Base-by-base conservation (phyloP, 1,139 yeast genomes). In the Sugiyamaella japonica region DNA sequence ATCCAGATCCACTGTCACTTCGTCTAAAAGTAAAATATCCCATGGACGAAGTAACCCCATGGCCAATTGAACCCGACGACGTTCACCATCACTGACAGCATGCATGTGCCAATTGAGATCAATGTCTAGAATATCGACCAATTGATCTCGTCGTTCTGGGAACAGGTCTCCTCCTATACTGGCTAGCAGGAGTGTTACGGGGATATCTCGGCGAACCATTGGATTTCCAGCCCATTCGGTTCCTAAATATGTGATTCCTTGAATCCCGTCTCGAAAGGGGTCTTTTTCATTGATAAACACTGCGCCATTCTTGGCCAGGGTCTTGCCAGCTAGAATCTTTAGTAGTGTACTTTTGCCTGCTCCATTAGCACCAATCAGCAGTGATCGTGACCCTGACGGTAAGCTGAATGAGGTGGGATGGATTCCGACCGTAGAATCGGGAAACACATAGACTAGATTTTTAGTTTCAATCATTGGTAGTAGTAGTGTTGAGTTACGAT, bases 141-240 rank as follows among this genome's bases (percentile, higher is more conserved):
- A 77, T 62, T 77, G 75, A 64, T 90, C 93, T 53, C 97, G 78
- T 64, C 98, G 79, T 31, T 86, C 93, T 0, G 83, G 77, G 66
- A 73, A 89, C 12, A 74, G 74, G 48, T 83, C 85, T 7, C 96
- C 96, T 0, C 99, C 99, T 58, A 93, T 82, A 17, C 95, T 85
- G 16, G 86, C 79, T 45, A 93, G 79, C 59, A 93, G 75, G 44
- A 87, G 81, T 28, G 84, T 78, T 7, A 93, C 97, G 0, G 95
- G 89, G 56, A 93, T 88, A 68, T 93, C 99, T 61, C 97, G 77
- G 64, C 91, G 84, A 2, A 91, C 95, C 48, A 90, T 84, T 17
- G 91, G 89, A 72, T 90, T 93, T 52, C 88, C 82, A 7, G 97
- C 97, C 99, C 99, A 93, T 69, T 93, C 99, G 0, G 98, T 93